These are phyloP conservation scores for Mortierella sp. DNA, from an alignment of 371 early-diverging fungal genomes.

Conservation along the genomic window DNA sequence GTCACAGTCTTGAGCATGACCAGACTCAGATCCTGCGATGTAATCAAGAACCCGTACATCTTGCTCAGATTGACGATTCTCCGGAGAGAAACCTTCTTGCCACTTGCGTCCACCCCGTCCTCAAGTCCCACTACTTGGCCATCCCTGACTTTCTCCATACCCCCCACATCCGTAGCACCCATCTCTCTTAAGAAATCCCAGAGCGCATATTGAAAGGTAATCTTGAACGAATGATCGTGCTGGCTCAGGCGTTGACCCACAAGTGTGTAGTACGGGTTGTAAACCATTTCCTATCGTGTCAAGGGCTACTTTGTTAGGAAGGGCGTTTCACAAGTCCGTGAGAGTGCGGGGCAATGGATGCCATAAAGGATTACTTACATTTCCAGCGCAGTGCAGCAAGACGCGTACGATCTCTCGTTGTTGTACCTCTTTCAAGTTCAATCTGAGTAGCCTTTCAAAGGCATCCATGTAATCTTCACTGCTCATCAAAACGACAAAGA, in stretches of 20 bases:
- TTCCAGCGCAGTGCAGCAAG: conserved; percentile 87
- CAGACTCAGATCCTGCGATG: conserved; percentile 69
- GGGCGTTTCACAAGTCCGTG: neutral
- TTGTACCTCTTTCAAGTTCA: conserved; percentile 89
- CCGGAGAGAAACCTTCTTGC: conserved; percentile 63
- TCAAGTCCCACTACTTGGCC: conserved; percentile 43
- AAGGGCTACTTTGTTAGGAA: conserved; percentile 1
- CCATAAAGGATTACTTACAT: conserved; percentile 61
- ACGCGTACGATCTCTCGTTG: conserved; percentile 95
- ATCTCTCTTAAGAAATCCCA: conserved; percentile 92
- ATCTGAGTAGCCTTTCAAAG: conserved; percentile 83
- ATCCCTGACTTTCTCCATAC: conserved; percentile 65
- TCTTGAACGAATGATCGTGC: conserved; percentile 81
- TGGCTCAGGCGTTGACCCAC: conserved; percentile 83
- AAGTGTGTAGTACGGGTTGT: conserved; percentile 95
- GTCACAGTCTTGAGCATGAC: conserved; percentile 78
- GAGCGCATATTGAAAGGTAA: conserved; percentile 93
- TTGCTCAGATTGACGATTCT: conserved; percentile 79
- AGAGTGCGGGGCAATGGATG: too few relatives aligned
- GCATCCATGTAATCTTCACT: conserved; percentile 96
- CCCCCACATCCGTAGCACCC: conserved; percentile 83
- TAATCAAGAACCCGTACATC: conserved; percentile 76
- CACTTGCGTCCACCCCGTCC: conserved; percentile 14
- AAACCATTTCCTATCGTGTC: conserved; percentile 75
- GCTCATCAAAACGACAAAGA: conserved; percentile 93